Evolutionary conservation across 805 yeast species (phyloP).

Genomic region (Yueomyces sinensis): DNA sequence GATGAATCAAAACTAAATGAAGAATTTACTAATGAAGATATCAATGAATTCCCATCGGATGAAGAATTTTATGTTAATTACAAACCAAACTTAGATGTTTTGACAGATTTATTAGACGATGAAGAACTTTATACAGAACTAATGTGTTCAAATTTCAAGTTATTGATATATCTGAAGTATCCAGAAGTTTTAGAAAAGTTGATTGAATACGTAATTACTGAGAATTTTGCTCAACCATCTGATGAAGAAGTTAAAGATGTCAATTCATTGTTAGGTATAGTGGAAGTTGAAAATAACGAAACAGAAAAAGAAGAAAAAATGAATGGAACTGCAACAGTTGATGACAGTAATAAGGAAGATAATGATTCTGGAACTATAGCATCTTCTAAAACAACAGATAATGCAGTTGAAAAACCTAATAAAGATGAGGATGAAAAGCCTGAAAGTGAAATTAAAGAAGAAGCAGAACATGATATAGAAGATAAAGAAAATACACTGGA

Average conservation of each 20-base stretch:
- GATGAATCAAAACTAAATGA: slow-evolving; percentile 9
- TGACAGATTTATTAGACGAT: slow-evolving; percentile 58
- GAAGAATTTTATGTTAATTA: slow-evolving; percentile 25
- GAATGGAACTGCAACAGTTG: not conserved
- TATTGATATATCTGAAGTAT: slow-evolving; percentile 68
- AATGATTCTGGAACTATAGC: not conserved
- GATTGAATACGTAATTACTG: slow-evolving; percentile 48
- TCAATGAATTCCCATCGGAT: slow-evolving; percentile 16
- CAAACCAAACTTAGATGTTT: slow-evolving; percentile 28
- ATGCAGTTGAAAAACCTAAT: not conserved
- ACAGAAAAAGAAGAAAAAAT: not conserved
- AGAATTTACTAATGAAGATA: not conserved
- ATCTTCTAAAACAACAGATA: not conserved
- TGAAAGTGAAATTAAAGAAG: slow-evolving; percentile 2
- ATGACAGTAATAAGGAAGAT: not conserved
- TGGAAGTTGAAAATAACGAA: not conserved
- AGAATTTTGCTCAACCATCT: slow-evolving; percentile 16
- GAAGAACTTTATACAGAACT: slow-evolving; percentile 64
- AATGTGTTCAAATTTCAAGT: slow-evolving; percentile 55
- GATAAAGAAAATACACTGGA: slow-evolving; percentile 5
- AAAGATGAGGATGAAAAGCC: slow-evolving; percentile 2
- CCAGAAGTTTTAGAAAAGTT: slow-evolving; percentile 60
- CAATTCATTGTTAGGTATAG: slow-evolving; percentile 1
- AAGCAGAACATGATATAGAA: slow-evolving; percentile 5
- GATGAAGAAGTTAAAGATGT: slow-evolving; percentile 7